These are phyloP conservation scores for Hymenoscyphus linearis DNA, from an alignment of 2,329 filamentous ascomycete species.

Conservation along the genomic window DNA sequence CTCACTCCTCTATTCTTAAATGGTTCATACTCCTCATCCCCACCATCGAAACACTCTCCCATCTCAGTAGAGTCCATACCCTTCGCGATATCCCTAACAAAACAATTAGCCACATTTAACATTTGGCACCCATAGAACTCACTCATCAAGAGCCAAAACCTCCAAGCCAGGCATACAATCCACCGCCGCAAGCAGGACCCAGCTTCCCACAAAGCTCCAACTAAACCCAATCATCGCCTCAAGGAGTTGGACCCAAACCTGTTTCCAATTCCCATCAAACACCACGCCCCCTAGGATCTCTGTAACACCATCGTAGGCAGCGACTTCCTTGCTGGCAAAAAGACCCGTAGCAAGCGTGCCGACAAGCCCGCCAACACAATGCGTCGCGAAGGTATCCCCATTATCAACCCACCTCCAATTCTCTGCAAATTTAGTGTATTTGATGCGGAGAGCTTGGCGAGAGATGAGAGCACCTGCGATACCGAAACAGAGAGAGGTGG, in stretches of 20 bases:
- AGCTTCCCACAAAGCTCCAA: constrained; percentile 46
- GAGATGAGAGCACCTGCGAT: constrained; percentile 52
- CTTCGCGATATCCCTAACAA: background rate
- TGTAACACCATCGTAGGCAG: constrained; percentile 43
- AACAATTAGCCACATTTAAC: background rate
- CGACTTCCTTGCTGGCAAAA: constrained; percentile 46
- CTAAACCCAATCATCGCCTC: constrained; percentile 46
- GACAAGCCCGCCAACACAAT: constrained; percentile 46
- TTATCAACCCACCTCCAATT: constrained; percentile 48
- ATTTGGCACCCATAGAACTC: constrained; percentile 26
- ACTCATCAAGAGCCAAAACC: constrained; percentile 48
- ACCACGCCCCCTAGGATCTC: constrained; percentile 46
- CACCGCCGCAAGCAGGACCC: constrained; percentile 43
- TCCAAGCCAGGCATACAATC: constrained; percentile 49
- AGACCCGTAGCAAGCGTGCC: constrained; percentile 46
- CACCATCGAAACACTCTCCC: background rate
- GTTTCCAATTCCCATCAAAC: constrained; percentile 46
- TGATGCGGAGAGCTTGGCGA: constrained; percentile 47
- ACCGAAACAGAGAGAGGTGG: constrained; percentile 54
- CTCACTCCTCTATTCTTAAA: background rate
- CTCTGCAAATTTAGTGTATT: constrained; percentile 44
- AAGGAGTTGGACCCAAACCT: constrained; percentile 45
- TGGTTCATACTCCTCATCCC: background rate
- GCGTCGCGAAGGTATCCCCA: constrained; percentile 50
- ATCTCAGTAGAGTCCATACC: background rate